Base-by-base conservation (phyloP, 1,139 yeast species). In the Hemisphaericaspora xylofermentans region DNA sequence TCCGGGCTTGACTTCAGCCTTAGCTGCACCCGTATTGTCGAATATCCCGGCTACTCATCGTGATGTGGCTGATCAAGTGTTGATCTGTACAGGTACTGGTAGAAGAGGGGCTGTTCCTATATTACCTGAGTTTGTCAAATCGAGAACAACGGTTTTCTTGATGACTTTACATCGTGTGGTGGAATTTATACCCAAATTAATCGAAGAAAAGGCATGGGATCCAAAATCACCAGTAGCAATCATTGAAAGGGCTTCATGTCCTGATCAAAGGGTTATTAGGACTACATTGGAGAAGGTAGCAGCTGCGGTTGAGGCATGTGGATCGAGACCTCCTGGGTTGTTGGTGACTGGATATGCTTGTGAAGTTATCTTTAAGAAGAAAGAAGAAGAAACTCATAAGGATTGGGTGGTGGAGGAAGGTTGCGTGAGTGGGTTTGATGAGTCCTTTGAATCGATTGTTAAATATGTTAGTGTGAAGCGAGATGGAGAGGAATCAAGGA, bases 51-150 rank as follows among this genome's bases (percentile, higher is more conserved):
- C 95, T 12, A 93, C 98, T 0, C 96, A 89, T 56, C 71, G 98
- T 48, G 94, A 87, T 35, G 91, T 88, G 2, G 88, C 96, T 2
- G 98, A 91, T 60, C 97, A 91, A 62, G 91, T 91, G 1, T 72
- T 91, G 42, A 82, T 93, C 22, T 88, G 96, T 61, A 93, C 98
- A 0, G 98, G 98, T 9, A 89, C 96, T 0, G 98, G 97, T 0
- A 79, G 95, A 44, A 80, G 84, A 30, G 98, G 98, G 3, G 83
- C 82, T 3, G 63, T 88, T 37, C 96, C 96, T 1, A 71, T 72
- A 39, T 66, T 88, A 14, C 98, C 98, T 0, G 84, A 80, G 42
- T 91, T 75, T 64, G 84, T 80, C 3, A 59, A 66, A 27, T 65
- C 84, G 2, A 68, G 98, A 52, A 93, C 98, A 0, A 84, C 95